A percentile compares a stretch with the other conserved stretches of the same genome.
phyloP scores from a whole-genome alignment of 176 grass and related monocot genomes.

The Areca catechu region DNA sequence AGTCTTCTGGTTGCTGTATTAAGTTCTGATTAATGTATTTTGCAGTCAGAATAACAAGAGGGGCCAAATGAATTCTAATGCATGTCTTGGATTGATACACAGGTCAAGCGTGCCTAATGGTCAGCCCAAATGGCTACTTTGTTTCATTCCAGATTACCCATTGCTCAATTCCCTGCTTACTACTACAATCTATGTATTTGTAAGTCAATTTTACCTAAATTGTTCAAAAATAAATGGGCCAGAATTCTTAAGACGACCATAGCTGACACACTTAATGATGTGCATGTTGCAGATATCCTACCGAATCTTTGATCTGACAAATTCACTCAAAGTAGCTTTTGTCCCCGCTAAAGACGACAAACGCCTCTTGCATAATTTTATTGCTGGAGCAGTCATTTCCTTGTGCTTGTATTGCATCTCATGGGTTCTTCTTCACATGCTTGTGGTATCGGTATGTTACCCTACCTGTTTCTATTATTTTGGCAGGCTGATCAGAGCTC shows the following conservation, averaged over 20 bases:
- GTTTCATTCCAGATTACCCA: conserved; percentile 58
- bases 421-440: conserved; percentile 8
- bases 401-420: conserved; percentile 10
- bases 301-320: conserved; percentile 23
- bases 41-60: no score
- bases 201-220: conserved; percentile 28
- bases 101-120: conserved; percentile 71
- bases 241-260: no score
- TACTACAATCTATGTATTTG: conserved; percentile 46
- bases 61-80: not conserved
- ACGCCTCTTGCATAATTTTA: conserved; percentile 9
- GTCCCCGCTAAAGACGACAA: conserved; percentile 10
- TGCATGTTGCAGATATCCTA: conserved; percentile 13
- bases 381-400: conserved; percentile 2
- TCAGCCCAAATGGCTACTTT: conserved; percentile 74
- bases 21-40: no score
- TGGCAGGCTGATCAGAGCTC: no score
- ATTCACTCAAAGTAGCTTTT: conserved; percentile 12
- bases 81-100: conserved; percentile 2
- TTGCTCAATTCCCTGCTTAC: conserved; percentile 71
- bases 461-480: no score
- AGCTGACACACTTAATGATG: not conserved
- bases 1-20: no score
- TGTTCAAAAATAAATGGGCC: not conserved
- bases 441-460: conserved; percentile 1